phyloP scores from a whole-genome alignment of 768 basidiomycete species.

The Trametes sanguinea region DNA sequence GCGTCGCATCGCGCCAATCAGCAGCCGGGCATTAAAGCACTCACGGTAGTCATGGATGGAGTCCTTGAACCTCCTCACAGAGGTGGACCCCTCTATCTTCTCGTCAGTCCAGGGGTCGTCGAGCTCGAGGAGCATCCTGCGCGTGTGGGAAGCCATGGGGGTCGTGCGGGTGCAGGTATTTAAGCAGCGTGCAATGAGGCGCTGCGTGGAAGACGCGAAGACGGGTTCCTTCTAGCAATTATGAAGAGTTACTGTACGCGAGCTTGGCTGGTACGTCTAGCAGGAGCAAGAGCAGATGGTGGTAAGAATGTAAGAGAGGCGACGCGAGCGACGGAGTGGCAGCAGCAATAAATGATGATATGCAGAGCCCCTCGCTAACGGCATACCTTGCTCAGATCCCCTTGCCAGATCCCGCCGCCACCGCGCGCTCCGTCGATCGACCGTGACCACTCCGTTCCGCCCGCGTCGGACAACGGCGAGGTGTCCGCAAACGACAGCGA shows the following conservation, averaged over 20 bases:
- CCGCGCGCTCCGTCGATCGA: too few species aligned
- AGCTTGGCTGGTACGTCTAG: not conserved
- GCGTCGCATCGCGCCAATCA: not conserved
- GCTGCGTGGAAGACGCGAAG: conserved; percentile 7
- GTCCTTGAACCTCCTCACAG: conserved; percentile 31
- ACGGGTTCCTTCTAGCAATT: not conserved
- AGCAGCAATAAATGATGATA: not conserved
- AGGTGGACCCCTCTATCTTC: conserved; percentile 6
- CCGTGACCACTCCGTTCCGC: too few species aligned
- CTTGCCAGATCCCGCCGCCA: too few species aligned
- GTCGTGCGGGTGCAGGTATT: not conserved
- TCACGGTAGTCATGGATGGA: conserved; percentile 31
- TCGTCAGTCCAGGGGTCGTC: conserved; percentile 16
- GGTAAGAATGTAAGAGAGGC: not conserved
- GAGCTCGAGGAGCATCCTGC: conserved; percentile 23
- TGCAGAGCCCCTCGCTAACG: not conserved
- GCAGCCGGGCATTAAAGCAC: conserved; percentile 5
- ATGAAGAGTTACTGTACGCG: not conserved
- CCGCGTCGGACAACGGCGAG: not conserved
- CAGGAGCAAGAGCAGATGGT: not conserved
- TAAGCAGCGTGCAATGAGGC: conserved; percentile 4
- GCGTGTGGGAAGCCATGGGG: conserved; percentile 1
- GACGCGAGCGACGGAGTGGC: not conserved
- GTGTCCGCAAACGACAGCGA: too few species aligned
- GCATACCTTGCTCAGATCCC: not conserved